Evolutionary conservation across 805 yeast genomes (phyloP).

Genomic region (Danielia reshetovae): DNA sequence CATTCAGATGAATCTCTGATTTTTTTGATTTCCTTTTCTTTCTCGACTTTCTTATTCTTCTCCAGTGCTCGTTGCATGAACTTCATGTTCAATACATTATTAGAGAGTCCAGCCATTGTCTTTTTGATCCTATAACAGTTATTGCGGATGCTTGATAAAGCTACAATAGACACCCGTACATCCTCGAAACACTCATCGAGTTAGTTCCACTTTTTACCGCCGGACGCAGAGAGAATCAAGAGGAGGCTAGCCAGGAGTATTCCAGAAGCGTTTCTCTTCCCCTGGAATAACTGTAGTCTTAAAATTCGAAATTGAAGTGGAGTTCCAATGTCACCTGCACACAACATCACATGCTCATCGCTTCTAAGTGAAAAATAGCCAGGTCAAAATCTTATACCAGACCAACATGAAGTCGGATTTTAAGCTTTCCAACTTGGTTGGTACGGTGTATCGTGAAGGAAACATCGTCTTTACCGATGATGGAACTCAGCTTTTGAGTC

Average conservation of each 20-base stretch:
- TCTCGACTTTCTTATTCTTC: conserved; percentile 26
- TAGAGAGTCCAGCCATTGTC: conserved; percentile 48
- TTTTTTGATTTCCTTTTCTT: conserved; percentile 32
- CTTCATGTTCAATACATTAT: conserved; percentile 82
- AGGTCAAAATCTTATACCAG: not conserved
- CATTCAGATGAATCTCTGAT: conserved; percentile 52
- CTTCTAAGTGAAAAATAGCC: not conserved
- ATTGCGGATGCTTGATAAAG: no score
- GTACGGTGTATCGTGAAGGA: conserved; percentile 95
- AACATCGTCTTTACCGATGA: conserved; percentile 81
- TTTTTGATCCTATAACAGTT: no score
- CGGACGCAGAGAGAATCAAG: no score
- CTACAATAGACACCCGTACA: no score
- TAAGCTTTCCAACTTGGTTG: conserved; percentile 81
- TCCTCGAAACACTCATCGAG: no score
- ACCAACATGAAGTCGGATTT: conserved; percentile 77
- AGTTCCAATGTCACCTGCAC: no score
- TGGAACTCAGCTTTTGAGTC: conserved; percentile 78
- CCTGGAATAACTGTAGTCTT: no score
- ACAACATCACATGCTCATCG: not conserved
- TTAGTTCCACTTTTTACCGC: no score
- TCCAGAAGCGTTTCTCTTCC: no score
- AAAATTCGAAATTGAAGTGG: no score
- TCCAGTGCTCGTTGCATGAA: conserved; percentile 44
- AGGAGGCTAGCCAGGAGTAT: no score